Conservation (phyloP, 345 rosid species). For the Eucalyptus polyanthemos region DNA sequence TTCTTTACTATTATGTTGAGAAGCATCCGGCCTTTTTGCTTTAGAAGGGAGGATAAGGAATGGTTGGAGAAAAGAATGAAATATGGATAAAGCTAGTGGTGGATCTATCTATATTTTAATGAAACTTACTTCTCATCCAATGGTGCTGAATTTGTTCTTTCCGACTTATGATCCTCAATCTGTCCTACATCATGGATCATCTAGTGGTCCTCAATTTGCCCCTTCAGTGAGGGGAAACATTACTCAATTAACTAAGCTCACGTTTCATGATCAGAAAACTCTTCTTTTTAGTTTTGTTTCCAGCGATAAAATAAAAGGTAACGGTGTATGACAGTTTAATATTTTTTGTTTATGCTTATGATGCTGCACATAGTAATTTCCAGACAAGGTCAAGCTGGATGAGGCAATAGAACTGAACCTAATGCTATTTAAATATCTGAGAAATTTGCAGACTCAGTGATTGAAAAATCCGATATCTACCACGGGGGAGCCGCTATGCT, state of each 20-base stretch:
- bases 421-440: neutral
- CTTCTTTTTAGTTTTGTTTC: neutral
- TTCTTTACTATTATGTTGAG: too few relatives aligned
- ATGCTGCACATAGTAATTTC: neutral
- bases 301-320: neutral
- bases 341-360: neutral
- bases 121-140: neutral
- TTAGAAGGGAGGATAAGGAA: too few relatives aligned
- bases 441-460: neutral
- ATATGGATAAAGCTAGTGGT: neutral
- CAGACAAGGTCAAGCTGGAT: neutral
- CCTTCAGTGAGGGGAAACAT: neutral
- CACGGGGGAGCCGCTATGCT: neutral
- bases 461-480: neutral
- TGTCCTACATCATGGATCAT: neutral
- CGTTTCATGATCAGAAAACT: neutral
- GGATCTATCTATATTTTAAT: neutral
- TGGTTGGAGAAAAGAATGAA: neutral
- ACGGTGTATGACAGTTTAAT: neutral
- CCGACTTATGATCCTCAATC: neutral
- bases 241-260: neutral
- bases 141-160: neutral
- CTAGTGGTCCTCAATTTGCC: neutral
- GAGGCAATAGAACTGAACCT: neutral
- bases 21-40: too few relatives aligned